These are phyloP conservation scores for Cyberlindnera sargentensis DNA, from an alignment of 805 yeast species.

Conservation along the genomic window DNA sequence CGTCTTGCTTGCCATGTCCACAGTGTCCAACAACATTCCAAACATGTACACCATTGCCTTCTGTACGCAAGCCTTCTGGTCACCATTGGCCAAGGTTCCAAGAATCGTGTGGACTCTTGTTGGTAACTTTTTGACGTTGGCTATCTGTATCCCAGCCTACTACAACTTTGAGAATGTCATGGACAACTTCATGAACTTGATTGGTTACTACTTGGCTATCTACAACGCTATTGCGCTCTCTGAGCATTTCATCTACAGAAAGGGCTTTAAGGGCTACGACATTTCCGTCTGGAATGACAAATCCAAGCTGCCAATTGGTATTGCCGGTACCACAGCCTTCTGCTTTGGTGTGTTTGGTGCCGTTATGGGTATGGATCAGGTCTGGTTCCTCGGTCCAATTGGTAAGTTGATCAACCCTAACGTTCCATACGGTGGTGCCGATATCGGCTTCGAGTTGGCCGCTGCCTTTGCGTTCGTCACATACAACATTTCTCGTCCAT, in stretches of 20 bases:
- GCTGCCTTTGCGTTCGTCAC: slow-evolving; percentile 60
- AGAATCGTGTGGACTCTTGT: slow-evolving; percentile 74
- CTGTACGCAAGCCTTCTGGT: slow-evolving; percentile 81
- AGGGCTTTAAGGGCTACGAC: slow-evolving; percentile 55
- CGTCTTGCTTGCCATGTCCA: slow-evolving; percentile 77
- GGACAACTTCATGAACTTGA: slow-evolving; percentile 83
- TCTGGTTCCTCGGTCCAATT: slow-evolving; percentile 73
- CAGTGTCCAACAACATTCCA: slow-evolving; percentile 88
- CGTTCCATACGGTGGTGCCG: slow-evolving; percentile 52
- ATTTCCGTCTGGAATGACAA: slow-evolving; percentile 53
- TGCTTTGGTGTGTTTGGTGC: slow-evolving; percentile 82
- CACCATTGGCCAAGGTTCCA: slow-evolving; percentile 67
- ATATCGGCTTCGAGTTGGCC: slow-evolving; percentile 79
- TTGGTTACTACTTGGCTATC: slow-evolving; percentile 86
- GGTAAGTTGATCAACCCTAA: slow-evolving; percentile 49
- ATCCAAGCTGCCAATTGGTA: slow-evolving; percentile 61
- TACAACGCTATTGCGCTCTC: slow-evolving; percentile 70
- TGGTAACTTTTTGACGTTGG: slow-evolving; percentile 73
- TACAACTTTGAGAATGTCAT: slow-evolving; percentile 66
- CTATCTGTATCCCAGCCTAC: slow-evolving; percentile 85
- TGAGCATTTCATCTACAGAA: slow-evolving; percentile 78
- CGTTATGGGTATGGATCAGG: slow-evolving; percentile 81
- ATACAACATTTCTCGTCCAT: slow-evolving; percentile 51
- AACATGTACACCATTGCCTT: slow-evolving; percentile 88
- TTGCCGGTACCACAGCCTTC: slow-evolving; percentile 73